Conservation (phyloP, 139 green algal genomes). For the Picochlorum sp. region DNA sequence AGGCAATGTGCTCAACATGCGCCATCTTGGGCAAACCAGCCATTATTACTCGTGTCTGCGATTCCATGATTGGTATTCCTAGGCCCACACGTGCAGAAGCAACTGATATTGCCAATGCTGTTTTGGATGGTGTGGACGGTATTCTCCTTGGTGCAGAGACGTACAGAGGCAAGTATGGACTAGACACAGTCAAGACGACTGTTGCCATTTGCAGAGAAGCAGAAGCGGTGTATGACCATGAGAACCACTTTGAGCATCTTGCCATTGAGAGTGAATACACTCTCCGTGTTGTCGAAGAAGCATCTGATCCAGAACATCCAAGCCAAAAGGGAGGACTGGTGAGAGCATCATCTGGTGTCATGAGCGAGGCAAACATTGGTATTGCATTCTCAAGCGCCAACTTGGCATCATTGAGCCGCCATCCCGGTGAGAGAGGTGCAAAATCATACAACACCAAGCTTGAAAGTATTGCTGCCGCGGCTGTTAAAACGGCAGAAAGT, state of each 20-base stretch:
- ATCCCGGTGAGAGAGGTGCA: background rate
- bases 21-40: constrained; percentile 82
- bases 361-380: constrained; percentile 8
- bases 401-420: background rate
- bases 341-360: background rate
- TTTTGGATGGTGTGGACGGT: constrained; percentile 83
- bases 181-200: constrained; percentile 67
- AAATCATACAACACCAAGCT: constrained; percentile 44
- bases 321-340: background rate
- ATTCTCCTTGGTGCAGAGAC: constrained; percentile 84
- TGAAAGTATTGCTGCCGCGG: constrained; percentile 71
- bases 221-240: constrained; percentile 55
- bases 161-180: constrained; percentile 58
- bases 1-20: constrained; percentile 53
- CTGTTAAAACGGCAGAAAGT: constrained; percentile 81
- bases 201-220: constrained; percentile 48
- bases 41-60: constrained; percentile 79
- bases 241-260: constrained; percentile 56
- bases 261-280: constrained; percentile 24
- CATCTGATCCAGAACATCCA: constrained; percentile 8
- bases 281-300: constrained; percentile 4
- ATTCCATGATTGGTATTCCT: constrained; percentile 79
- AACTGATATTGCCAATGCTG: constrained; percentile 82
- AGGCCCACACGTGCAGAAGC: constrained; percentile 82
- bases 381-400: constrained; percentile 3